A percentile compares a stretch with the other conserved stretches of the same genome.
phyloP scores from a whole-genome alignment of 129 eudicot genomes.

The Pittosporum tobira region DNA sequence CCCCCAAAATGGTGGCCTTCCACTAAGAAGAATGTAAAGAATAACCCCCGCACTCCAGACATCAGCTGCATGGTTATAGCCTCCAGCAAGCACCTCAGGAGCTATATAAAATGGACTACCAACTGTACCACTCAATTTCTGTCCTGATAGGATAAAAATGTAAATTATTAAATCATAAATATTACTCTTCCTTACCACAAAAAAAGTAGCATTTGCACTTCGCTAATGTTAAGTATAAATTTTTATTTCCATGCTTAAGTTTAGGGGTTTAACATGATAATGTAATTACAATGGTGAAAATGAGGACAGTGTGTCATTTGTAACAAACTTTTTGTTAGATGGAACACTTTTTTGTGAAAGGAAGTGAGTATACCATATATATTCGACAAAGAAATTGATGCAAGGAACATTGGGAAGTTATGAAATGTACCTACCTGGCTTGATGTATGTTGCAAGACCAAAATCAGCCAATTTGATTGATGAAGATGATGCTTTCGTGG shows the following conservation, averaged over 20 bases:
- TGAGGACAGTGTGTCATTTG: too few relatives aligned
- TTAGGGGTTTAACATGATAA: too few relatives aligned
- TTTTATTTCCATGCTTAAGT: too few relatives aligned
- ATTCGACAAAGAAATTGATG: background rate
- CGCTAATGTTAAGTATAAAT: too few relatives aligned
- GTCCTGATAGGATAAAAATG: conserved; percentile 34
- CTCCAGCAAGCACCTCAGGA: conserved; percentile 81
- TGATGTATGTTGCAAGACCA: conserved; percentile 74
- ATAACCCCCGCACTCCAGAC: conserved; percentile 96
- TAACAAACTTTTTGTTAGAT: too few relatives aligned
- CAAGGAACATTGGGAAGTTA: background rate
- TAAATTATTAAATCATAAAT: too few relatives aligned
- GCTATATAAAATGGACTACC: conserved; percentile 95
- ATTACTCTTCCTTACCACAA: too few relatives aligned
- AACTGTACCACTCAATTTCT: conserved; percentile 66
- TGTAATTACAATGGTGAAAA: too few relatives aligned
- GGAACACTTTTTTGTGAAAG: too few relatives aligned
- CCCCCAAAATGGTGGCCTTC: conserved; percentile 89
- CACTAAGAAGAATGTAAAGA: conserved; percentile 76
- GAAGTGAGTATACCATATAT: background rate
- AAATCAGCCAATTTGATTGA: conserved; percentile 79
- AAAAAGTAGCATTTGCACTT: too few relatives aligned
- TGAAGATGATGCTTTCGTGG: conserved; percentile 48
- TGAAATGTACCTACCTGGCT: conserved; percentile 35
- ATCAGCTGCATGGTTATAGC: conserved; percentile 77